A percentile compares a stretch with the other conserved stretches of the same genome.
phyloP scores from a whole-genome alignment of 148 eudicot species.

The Limonium bicolor region DNA sequence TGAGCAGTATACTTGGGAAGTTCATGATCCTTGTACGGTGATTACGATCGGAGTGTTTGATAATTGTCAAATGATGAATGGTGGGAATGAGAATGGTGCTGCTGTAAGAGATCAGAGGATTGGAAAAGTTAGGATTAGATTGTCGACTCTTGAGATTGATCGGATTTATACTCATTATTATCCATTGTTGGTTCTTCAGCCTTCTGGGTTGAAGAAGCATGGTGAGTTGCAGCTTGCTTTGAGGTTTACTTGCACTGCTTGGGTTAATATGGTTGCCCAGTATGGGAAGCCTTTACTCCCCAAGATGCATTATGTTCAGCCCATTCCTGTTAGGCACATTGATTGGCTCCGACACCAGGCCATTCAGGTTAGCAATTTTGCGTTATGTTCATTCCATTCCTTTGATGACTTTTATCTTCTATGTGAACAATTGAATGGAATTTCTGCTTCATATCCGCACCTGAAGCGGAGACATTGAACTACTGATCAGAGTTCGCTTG shows the following conservation, averaged over 20 bases:
- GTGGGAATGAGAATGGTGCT: constrained; percentile 42
- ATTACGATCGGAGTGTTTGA: constrained; percentile 87
- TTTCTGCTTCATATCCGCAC: too few relatives aligned
- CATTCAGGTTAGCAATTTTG: constrained; percentile 9
- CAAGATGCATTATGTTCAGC: constrained; percentile 88
- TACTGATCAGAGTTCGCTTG: too few relatives aligned
- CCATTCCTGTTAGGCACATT: constrained; percentile 59
- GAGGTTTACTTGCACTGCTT: constrained; percentile 76
- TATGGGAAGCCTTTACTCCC: constrained; percentile 81
- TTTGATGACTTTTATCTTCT: too few relatives aligned
- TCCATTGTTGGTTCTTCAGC: constrained; percentile 59
- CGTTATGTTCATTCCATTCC: too few relatives aligned
- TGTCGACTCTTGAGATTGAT: constrained; percentile 74
- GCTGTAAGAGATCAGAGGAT: constrained; percentile 58
- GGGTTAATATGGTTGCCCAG: constrained; percentile 86
- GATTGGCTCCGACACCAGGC: constrained; percentile 90
- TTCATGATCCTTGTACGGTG: constrained; percentile 78
- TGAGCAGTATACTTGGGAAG: constrained; percentile 97
- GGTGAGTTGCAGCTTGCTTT: constrained; percentile 86
- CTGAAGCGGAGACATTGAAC: too few relatives aligned
- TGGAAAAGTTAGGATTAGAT: constrained; percentile 77
- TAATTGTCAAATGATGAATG: constrained; percentile 56
- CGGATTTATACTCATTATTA: constrained; percentile 70
- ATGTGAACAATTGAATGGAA: too few relatives aligned
- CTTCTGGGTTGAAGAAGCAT: constrained; percentile 63